Percentiles rank a stretch among this genome's conserved stretches.
Conservation (phyloP, 1,284 basidiomycete species). For the Phellopilus nigrolimitatus region DNA sequence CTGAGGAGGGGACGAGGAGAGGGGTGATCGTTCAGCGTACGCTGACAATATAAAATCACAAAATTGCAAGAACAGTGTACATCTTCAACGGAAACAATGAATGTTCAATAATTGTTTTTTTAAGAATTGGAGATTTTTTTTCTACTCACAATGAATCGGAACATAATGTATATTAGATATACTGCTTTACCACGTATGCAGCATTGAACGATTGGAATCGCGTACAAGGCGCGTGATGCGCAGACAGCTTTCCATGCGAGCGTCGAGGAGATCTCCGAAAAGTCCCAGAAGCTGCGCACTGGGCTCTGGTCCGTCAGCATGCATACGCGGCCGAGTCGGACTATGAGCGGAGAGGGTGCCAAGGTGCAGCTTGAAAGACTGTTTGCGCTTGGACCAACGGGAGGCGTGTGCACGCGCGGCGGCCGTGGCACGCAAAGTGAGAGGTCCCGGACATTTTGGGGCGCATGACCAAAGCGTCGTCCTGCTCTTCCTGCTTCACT, state of each 20-base stretch:
- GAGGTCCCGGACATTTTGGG: constrained; percentile 3
- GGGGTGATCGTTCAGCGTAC: no score
- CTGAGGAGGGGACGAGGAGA: no score
- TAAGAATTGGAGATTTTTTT: background rate
- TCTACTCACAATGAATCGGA: background rate
- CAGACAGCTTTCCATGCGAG: constrained; percentile 69
- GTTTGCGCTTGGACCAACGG: constrained; percentile 40
- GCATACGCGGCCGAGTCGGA: constrained; percentile 21
- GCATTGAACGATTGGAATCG: constrained; percentile 37
- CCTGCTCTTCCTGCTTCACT: constrained; percentile 17
- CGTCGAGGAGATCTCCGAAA: constrained; percentile 67
- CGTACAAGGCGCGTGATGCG: constrained; percentile 55
- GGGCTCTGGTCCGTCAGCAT: constrained; percentile 30
- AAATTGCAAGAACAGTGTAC: no score
- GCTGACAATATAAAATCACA: no score
- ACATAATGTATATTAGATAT: background rate
- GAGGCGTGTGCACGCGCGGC: constrained; percentile 29
- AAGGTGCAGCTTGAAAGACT: constrained; percentile 42
- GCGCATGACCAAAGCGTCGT: background rate
- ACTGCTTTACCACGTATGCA: constrained; percentile 5
- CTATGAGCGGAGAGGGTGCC: constrained; percentile 38
- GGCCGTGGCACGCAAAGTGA: constrained; percentile 20
- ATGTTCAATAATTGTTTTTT: background rate
- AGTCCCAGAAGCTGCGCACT: constrained; percentile 55
- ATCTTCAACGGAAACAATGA: no score